Conservation (phyloP, 2,329 filamentous ascomycete species). For the Plenodomus biglobosus region DNA sequence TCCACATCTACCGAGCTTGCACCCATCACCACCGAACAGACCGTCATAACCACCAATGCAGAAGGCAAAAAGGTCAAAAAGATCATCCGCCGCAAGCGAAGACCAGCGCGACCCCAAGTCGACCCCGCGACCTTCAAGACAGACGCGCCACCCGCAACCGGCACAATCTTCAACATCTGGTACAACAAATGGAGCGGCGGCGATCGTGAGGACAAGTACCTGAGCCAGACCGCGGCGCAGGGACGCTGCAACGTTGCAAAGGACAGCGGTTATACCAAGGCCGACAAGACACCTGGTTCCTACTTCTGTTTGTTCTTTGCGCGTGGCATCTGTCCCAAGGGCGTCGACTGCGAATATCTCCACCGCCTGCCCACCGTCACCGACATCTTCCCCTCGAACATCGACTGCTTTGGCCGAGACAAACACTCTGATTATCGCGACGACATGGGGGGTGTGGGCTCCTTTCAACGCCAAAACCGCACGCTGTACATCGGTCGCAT, state of each 20-base stretch:
- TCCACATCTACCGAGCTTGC: constrained; percentile 27
- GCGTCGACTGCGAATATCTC: constrained; percentile 90
- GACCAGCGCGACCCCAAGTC: constrained; percentile 87
- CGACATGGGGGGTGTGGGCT: constrained; percentile 96
- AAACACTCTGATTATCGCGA: constrained; percentile 92
- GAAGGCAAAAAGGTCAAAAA: constrained; percentile 75
- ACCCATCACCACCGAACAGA: constrained; percentile 30
- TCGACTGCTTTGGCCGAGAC: constrained; percentile 93
- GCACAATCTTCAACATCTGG: constrained; percentile 97
- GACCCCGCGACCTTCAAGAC: constrained; percentile 80
- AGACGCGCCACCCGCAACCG: constrained; percentile 87
- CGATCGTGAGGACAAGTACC: constrained; percentile 88
- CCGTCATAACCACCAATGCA: constrained; percentile 42
- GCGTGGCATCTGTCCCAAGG: constrained; percentile 77
- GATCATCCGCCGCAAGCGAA: constrained; percentile 86
- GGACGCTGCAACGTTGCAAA: constrained; percentile 83
- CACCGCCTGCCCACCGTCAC: constrained; percentile 84
- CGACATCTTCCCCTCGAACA: constrained; percentile 89
- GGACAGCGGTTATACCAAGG: constrained; percentile 57
- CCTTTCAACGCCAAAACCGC: constrained; percentile 89
- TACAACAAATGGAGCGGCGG: constrained; percentile 98
- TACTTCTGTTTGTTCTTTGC: constrained; percentile 95
- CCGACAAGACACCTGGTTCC: constrained; percentile 59
- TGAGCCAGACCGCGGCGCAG: constrained; percentile 77
- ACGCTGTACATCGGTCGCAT: constrained; percentile 93